Conservation (phyloP, 2,329 filamentous ascomycete genomes). For the Fusarium anthophilum region DNA sequence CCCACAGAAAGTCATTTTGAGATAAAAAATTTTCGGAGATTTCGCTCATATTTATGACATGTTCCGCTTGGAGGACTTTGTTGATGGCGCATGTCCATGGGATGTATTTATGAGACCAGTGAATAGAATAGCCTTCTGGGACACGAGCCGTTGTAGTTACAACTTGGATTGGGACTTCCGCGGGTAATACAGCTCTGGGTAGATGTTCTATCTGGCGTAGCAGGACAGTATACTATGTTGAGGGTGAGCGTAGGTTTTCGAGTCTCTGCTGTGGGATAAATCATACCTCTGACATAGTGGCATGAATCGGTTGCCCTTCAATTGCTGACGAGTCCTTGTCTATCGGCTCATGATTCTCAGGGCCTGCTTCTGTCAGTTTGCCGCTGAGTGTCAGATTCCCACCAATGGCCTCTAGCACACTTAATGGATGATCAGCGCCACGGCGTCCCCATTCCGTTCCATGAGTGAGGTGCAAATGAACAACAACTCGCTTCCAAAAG, state of each 20-base stretch:
- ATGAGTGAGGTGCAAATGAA: background rate
- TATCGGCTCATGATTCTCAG: too few relatives aligned
- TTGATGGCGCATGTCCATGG: background rate
- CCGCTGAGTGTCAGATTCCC: background rate
- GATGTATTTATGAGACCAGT: accelerated
- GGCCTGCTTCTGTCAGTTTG: background rate
- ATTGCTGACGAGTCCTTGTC: background rate
- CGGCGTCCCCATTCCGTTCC: accelerated
- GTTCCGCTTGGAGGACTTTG: background rate
- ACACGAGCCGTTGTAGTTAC: accelerated
- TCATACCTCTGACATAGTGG: background rate
- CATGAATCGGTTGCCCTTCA: accelerated
- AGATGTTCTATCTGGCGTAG: background rate
- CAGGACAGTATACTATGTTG: background rate
- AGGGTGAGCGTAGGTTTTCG: background rate
- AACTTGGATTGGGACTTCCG: background rate
- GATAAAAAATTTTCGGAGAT: too few relatives aligned
- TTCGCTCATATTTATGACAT: background rate
- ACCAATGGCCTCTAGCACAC: background rate
- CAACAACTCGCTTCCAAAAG: background rate
- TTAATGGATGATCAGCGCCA: background rate
- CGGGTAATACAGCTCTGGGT: accelerated
- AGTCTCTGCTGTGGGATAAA: accelerated
- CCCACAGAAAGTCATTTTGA: background rate
- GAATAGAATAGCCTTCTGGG: accelerated